Conservation (phyloP, 2,329 filamentous ascomycete genomes). For the Passalora sequoiae region DNA sequence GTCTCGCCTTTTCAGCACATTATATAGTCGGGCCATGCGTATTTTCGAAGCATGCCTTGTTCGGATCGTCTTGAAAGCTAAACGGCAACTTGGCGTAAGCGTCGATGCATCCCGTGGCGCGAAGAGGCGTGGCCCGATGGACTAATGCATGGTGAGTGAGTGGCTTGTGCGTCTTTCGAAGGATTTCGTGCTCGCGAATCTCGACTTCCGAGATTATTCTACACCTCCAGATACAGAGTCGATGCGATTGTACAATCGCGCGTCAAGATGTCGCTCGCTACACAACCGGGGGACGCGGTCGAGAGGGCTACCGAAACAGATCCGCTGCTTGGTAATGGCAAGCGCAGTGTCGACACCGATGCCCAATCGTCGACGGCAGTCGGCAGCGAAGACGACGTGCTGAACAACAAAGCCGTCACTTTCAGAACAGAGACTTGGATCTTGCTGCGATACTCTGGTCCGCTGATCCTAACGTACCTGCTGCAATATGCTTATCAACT, state of each 20-base stretch:
- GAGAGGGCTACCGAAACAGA: slow-evolving; percentile 3
- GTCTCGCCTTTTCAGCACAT: too few relatives aligned
- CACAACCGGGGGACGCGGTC: not conserved
- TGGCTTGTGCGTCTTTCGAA: not conserved
- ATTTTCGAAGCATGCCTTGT: too few relatives aligned
- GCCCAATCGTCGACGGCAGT: not conserved
- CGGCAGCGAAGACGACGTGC: not conserved
- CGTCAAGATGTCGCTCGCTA: not conserved
- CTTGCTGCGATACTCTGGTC: slow-evolving; percentile 42
- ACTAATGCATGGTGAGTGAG: slow-evolving; percentile 1
- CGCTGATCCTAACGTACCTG: slow-evolving; percentile 51
- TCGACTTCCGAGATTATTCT: not conserved
- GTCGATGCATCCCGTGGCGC: too few relatives aligned
- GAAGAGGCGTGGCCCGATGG: not conserved
- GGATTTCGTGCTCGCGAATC: not conserved
- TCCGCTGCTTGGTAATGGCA: not conserved
- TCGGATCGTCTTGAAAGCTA: too few relatives aligned
- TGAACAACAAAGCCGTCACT: slow-evolving; percentile 5
- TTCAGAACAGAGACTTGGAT: slow-evolving; percentile 22
- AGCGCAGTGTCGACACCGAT: not conserved
- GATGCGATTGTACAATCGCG: not conserved
- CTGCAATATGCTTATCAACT: slow-evolving; percentile 52
- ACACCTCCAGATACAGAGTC: not conserved
- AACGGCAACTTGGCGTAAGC: too few relatives aligned
- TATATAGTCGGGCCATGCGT: too few relatives aligned